Base-by-base conservation (phyloP, 192 early-diverging fungal species). In the Podila epigama region DNA sequence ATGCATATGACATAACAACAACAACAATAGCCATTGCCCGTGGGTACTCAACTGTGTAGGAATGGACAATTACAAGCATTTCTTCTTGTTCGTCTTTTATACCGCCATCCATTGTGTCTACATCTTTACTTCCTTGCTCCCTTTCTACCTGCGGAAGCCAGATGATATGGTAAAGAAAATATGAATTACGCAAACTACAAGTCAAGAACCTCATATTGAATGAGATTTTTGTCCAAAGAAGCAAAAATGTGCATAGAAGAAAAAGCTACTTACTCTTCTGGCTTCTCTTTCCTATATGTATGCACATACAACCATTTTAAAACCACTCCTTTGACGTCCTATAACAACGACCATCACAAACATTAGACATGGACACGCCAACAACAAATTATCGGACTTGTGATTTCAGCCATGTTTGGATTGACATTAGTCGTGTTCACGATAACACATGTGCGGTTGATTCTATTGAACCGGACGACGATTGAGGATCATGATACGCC, bases 61-160 rank as follows among this genome's bases (percentile, higher is more conserved):
- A 35, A 78, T 79, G 22, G 70, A 69, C 31, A 87, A 87, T 56
- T 87, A 87, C 71, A 87, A 87, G 60, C 84, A 83, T 59, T 87
- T 87, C 60, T 81, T 81, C 37, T 44, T 84, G 10, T 87, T 87
- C 57, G 60, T 87, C 12, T 63, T 63, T 44, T 87, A 85, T 57
- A 85, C 84, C 22, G 64, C 81, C 11, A 51, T 85, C 15, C 83
- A 83, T 40, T 69, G 77, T 42, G 29, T 87, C 29, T 84, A 70
- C 61, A 69, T 84, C 29, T 60, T 85, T 40, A 54, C 55, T 25
- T 68, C 71, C 2, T 48, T 80, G n/a, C 32, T 68, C 13, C 79
- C 82, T 8, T 55, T 77, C n/a, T 64, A 77, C 51, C 0, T 51
- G 31, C 67, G 58, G 7, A 28, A 75, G 18, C 31, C 61, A 15